Base-by-base conservation (phyloP, 2,329 filamentous ascomycete genomes). In the Akanthomyces muscarius region DNA sequence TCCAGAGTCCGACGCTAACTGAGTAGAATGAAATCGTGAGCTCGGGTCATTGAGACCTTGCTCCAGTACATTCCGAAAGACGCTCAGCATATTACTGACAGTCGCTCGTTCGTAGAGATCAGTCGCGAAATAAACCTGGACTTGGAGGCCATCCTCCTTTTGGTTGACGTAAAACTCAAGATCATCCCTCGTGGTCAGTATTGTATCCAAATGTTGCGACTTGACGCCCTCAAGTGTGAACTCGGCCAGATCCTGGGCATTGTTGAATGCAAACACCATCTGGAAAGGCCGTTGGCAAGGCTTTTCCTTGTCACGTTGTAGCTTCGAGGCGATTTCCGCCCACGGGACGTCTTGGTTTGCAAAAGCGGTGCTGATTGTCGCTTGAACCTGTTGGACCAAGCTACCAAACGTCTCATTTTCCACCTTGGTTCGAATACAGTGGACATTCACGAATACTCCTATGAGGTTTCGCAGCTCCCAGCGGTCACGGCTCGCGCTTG, bases 341-440 rank as follows among this genome's bases (percentile, higher is more conserved):
- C 70, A 71, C 1, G 70, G 66, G 5, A 69, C 65, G 16, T 69
- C 67, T 36, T 71, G 69, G 11, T 69, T 71, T 6, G 60, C 65
- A 16, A 68, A 67, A 0, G 68, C 58, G 0, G 57, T 62, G 6
- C 48, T 44, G 1, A 60, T 57, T 0, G 65, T 68, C 3, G 28
- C 23, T 0, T 65, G 62, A 3, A 67, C 67, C 10, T 70, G 66
- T 1, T 51, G 57, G 4, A 70, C 67, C 0, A 72, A 53, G 0
- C 64, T 48, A 0, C 66, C 60, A 21, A 72, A 70, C 0, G 64
- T 54, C 56, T 53, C 41, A 16, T 65, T 56, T 13, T 63, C 64
- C 8, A 71, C 48, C 4, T 13, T 11, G 8, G 67, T 21, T 1
- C 48, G 66, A 14, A 67, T 44, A 4, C 25, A 18, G 42, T 64